Evolutionary conservation across 768 basidiomycete species (phyloP).

Genomic region (Peribolospora kevripleyi): DNA sequence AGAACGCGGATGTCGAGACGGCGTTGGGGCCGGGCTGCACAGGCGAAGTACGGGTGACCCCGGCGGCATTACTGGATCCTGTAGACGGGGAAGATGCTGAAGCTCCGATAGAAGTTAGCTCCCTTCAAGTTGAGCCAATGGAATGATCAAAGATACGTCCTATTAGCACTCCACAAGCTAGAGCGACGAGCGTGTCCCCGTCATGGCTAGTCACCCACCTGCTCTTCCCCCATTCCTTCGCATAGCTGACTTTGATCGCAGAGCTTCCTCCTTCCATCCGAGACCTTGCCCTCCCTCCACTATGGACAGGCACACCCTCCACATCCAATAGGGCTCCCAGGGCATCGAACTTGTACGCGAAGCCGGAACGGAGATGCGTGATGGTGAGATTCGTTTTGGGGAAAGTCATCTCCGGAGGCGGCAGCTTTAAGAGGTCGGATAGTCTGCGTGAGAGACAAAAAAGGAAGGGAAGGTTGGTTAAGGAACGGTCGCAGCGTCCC

Average conservation of each 20-base stretch:
- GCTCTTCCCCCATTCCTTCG: conserved; percentile 78
- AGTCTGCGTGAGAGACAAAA: conserved; percentile 11
- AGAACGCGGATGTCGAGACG: neutral
- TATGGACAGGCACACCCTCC: conserved; percentile 20
- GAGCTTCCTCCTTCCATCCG: conserved; percentile 55
- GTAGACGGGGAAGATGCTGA: neutral
- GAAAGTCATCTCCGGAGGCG: conserved; percentile 92
- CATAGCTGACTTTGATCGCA: conserved; percentile 79
- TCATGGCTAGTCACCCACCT: conserved; percentile 27
- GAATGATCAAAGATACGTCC: too few species aligned
- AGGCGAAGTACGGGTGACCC: too few species aligned
- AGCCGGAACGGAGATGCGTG: conserved; percentile 37
- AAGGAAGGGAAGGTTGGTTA: too few species aligned
- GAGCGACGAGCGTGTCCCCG: too few species aligned
- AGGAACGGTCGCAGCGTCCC: too few species aligned
- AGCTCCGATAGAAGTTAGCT: neutral
- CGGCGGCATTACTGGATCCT: too few species aligned
- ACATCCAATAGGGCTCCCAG: conserved; percentile 45
- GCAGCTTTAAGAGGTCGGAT: conserved; percentile 30
- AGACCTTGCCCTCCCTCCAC: too few species aligned
- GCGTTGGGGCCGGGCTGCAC: too few species aligned
- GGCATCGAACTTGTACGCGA: conserved; percentile 42
- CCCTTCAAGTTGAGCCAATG: too few species aligned
- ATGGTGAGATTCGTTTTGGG: conserved; percentile 54
- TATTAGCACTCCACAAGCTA: too few species aligned